Percentiles rank a stretch among this genome's conserved stretches.
Conservation (phyloP, 306 rosid genomes). For the Carpinus viminea region DNA sequence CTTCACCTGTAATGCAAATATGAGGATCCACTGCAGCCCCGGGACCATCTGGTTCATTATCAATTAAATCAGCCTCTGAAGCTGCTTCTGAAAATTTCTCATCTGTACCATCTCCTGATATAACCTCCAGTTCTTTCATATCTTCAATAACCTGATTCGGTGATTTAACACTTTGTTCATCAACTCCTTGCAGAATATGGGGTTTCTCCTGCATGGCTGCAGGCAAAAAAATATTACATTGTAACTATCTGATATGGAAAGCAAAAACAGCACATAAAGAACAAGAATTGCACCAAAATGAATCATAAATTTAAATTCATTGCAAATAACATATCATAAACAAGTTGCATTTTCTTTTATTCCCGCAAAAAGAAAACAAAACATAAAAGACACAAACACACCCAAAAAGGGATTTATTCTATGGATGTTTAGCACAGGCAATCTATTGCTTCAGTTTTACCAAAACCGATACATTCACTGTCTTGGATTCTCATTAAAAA, state of each 20-base stretch:
- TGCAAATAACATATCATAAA: neutral
- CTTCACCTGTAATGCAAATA: conserved; percentile 39
- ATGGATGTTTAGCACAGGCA: neutral
- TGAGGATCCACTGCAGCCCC: conserved; percentile 37
- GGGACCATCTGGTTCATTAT: conserved; percentile 41
- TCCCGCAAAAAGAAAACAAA: neutral
- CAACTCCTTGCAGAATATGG: conserved; percentile 23
- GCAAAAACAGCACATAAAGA: conserved; percentile 2
- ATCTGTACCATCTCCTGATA: conserved; percentile 41
- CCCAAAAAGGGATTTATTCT: neutral
- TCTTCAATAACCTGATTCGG: conserved; percentile 42
- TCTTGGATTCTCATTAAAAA: conserved; percentile 7
- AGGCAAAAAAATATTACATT: conserved; percentile 20
- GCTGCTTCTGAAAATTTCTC: conserved; percentile 44
- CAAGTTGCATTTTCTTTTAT: neutral
- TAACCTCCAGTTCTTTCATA: conserved; percentile 32
- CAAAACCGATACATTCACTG: neutral
- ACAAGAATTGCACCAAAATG: conserved; percentile 17
- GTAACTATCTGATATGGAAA: conserved; percentile 16
- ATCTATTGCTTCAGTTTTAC: neutral
- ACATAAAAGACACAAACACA: neutral
- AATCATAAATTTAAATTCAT: conserved; percentile 6
- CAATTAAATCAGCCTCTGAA: conserved; percentile 50
- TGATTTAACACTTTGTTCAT: conserved; percentile 25
- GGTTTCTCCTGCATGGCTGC: conserved; percentile 55